Evolutionary conservation across 2,329 filamentous ascomycete species (phyloP).

Genomic region (Macroventuria anomochaeta): DNA sequence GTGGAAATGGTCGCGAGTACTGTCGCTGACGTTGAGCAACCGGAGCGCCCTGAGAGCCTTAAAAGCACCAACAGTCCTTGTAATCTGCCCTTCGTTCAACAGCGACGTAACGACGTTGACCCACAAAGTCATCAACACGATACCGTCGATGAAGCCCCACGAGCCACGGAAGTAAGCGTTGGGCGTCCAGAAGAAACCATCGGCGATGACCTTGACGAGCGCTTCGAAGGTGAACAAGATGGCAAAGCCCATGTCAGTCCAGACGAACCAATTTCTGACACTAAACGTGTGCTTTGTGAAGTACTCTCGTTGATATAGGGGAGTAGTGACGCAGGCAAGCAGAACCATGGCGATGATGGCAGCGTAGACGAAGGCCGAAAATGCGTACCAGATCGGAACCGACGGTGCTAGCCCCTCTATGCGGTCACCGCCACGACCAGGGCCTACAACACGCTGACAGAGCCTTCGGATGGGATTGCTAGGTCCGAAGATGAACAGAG

Average conservation of each 20-base stretch:
- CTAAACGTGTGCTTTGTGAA: slow-evolving; percentile 67
- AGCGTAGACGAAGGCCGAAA: slow-evolving; percentile 92
- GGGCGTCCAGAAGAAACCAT: slow-evolving; percentile 94
- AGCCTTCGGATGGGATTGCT: slow-evolving; percentile 77
- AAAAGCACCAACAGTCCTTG: slow-evolving; percentile 91
- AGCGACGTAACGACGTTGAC: slow-evolving; percentile 89
- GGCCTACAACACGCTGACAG: slow-evolving; percentile 90
- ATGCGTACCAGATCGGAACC: slow-evolving; percentile 87
- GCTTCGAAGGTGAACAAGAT: slow-evolving; percentile 86
- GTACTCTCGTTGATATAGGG: slow-evolving; percentile 90
- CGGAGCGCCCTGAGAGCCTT: slow-evolving; percentile 92
- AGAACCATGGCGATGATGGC: slow-evolving; percentile 98
- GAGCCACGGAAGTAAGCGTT: slow-evolving; percentile 97
- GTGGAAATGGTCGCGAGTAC: slow-evolving; percentile 93
- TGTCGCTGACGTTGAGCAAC: slow-evolving; percentile 94
- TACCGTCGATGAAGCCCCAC: slow-evolving; percentile 93
- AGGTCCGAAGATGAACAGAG: slow-evolving; percentile 84
- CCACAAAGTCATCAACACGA: slow-evolving; percentile 93
- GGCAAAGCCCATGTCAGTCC: slow-evolving; percentile 90
- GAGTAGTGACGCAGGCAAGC: slow-evolving; percentile 91
- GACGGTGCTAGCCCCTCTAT: slow-evolving; percentile 91
- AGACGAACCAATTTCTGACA: slow-evolving; percentile 88
- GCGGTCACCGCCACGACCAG: slow-evolving; percentile 83
- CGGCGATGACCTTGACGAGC: slow-evolving; percentile 88
- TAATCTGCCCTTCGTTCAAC: slow-evolving; percentile 80